Evolutionary conservation across 768 basidiomycete genomes (phyloP), one percentile per base, ranked within the genome.

Genomic region (Suillus luteus): DNA sequence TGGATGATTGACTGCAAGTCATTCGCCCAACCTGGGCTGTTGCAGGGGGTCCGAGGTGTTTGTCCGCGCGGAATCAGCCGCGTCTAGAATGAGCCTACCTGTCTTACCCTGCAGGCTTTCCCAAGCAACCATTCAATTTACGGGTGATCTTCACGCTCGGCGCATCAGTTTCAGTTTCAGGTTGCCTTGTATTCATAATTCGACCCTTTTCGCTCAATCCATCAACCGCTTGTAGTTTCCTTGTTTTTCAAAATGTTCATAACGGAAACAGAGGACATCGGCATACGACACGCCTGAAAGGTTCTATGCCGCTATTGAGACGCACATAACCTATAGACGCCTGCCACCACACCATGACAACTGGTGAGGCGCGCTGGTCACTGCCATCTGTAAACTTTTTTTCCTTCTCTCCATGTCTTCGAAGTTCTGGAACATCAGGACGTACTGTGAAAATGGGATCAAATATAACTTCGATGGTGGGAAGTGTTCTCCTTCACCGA

Each of bases 271-370:
- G 68, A 40, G 52, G 49, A 66, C 8, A 51, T 51, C 49, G 71
- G 44, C 2, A 63, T 64, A 64, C 35, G 68, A 68, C 73, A 74
- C 64, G 73, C 73, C 72, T 75, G 51, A 70, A 67, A 67, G 64
- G 69, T 55, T 69, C 63, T 67, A 73, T 76, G 75, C 73, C 71
- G 74, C 70, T 48, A 14, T 24, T 48, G n/a, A 46, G 46, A 65
- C 58, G 55, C 64, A 61, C 62, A 61, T 22, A 63, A 27, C 64
- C 60, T 64, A 57, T 60, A 19, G 61, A 54, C 24, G 27, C 41
- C 49, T 51, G 64, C 41, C 61, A 58, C 44, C 59, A 55, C n/a
- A 60, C 15, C 49, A 27, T 51, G 15, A 51, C 40, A 19, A 24
- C 15, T 58, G 17, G 17, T 40, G 17, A 24, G 38, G 24, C 15